Conservation (phyloP, 2,329 filamentous ascomycete genomes). For the Amphichorda felina region DNA sequence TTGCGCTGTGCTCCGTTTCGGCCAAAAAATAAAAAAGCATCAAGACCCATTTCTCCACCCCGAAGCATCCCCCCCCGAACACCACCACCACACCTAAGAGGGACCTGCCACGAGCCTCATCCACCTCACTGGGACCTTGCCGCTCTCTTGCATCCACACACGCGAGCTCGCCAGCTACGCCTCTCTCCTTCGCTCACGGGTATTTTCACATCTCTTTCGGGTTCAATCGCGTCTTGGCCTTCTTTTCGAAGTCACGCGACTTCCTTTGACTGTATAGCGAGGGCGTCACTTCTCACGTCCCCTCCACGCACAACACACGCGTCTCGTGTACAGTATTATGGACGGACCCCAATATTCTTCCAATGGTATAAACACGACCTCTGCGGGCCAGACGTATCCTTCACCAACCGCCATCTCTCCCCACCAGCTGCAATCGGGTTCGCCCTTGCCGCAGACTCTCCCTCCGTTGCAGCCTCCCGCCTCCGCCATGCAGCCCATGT, state of each 20-base stretch:
- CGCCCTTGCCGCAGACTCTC: slow-evolving; percentile 39
- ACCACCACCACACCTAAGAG: slow-evolving; percentile 25
- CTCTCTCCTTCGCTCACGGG: neutral
- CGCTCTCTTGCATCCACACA: slow-evolving; percentile 11
- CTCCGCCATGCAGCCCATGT: slow-evolving; percentile 29
- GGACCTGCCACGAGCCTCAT: slow-evolving; percentile 26
- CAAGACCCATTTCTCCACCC: slow-evolving; percentile 33
- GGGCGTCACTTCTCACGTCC: slow-evolving; percentile 3
- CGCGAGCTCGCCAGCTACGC: neutral
- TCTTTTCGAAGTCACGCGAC: neutral
- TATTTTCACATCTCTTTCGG: neutral
- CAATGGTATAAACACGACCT: slow-evolving; percentile 44
- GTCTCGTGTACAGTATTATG: slow-evolving; percentile 28
- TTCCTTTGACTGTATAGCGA: slow-evolving; percentile 1
- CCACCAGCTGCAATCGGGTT: slow-evolving; percentile 35
- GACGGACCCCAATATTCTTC: slow-evolving; percentile 40
- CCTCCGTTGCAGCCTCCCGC: slow-evolving; percentile 40
- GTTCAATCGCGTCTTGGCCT: slow-evolving; percentile 1
- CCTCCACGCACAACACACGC: slow-evolving; percentile 8
- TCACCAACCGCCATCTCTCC: slow-evolving; percentile 39
- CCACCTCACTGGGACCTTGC: slow-evolving; percentile 20
- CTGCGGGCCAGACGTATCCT: slow-evolving; percentile 35
- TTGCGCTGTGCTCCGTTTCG: slow-evolving; percentile 1
- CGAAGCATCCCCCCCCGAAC: slow-evolving; percentile 33
- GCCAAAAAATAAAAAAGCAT: slow-evolving; percentile 27